phyloP scores from a whole-genome alignment of 2,329 filamentous ascomycete genomes.

The Penicillium sp. region DNA sequence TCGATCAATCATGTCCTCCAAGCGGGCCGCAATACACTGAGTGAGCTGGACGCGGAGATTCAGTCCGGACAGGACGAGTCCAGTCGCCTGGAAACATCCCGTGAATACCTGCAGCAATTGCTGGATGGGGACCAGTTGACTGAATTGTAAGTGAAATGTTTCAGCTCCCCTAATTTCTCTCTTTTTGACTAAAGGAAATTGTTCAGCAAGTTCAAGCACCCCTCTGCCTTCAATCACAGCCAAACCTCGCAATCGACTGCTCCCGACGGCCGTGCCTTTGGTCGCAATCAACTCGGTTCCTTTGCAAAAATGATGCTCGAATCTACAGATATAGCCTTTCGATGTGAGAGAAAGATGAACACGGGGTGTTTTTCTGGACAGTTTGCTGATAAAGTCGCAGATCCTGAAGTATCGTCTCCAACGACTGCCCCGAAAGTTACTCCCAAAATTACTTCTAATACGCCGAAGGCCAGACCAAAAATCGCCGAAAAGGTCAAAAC shows the following conservation, averaged over 20 bases:
- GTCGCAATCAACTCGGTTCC: conserved; percentile 44
- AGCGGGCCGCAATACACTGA: conserved; percentile 56
- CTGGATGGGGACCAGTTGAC: conserved; percentile 66
- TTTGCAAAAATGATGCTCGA: conserved; percentile 59
- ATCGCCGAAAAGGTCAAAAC: conserved; percentile 16
- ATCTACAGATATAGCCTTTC: conserved; percentile 45
- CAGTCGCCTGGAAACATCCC: conserved; percentile 67
- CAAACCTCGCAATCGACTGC: conserved; percentile 18
- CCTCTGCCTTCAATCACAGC: conserved; percentile 26
- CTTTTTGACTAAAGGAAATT: conserved; percentile 9
- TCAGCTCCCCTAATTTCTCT: conserved; percentile 1
- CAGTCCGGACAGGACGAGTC: conserved; percentile 57
- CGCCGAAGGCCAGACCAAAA: background rate
- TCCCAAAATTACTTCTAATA: background rate
- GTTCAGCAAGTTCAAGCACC: conserved; percentile 45
- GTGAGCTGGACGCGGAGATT: conserved; percentile 71
- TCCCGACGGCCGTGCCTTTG: conserved; percentile 23
- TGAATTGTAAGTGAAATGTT: conserved; percentile 40
- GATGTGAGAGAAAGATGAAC: conserved; percentile 36
- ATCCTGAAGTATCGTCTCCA: conserved; percentile 31
- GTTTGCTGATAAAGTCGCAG: conserved; percentile 27
- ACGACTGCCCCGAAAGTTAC: background rate
- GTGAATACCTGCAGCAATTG: conserved; percentile 73
- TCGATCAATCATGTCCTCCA: conserved; percentile 52
- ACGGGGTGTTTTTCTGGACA: background rate